Evolutionary conservation across 1,284 basidiomycete genomes (phyloP).

Genomic region (Boletus smithii): DNA sequence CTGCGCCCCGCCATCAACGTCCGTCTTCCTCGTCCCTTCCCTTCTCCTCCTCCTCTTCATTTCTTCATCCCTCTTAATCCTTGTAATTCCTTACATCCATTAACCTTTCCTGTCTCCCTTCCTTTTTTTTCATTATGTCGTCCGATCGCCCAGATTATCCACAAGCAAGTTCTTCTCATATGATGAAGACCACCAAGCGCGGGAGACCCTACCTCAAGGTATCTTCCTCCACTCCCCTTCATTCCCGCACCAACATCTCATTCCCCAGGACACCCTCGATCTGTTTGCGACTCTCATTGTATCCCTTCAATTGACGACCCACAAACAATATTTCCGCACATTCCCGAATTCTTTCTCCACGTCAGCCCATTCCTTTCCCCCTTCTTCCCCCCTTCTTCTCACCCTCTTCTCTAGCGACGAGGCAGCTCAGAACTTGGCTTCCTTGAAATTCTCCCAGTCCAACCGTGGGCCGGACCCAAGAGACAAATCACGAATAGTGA

Average conservation of each 20-base stretch:
- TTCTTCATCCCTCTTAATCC: conserved; percentile 19
- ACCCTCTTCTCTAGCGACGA: conserved; percentile 70
- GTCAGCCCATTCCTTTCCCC: conserved; percentile 44
- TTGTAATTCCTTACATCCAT: conserved; percentile 28
- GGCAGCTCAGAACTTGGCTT: conserved; percentile 89
- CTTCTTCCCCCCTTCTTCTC: conserved; percentile 14
- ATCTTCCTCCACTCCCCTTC: conserved; percentile 8
- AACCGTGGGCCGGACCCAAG: conserved; percentile 97
- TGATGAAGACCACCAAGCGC: conserved; percentile 96
- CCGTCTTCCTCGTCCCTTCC: conserved; percentile 31
- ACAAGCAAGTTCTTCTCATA: conserved; percentile 72
- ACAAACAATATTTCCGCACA: conserved; percentile 94
- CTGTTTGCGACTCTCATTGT: conserved; percentile 96
- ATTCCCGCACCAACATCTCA: not conserved
- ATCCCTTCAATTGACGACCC: conserved; percentile 83
- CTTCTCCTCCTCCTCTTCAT: conserved; percentile 26
- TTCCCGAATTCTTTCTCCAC: conserved; percentile 96
- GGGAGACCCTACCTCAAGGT: conserved; percentile 94
- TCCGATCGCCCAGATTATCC: conserved; percentile 36
- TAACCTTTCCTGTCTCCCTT: conserved; percentile 26
- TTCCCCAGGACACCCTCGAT: conserved; percentile 90
- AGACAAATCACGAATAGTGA: conserved; percentile 95
- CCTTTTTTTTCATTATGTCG: conserved; percentile 37
- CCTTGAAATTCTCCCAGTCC: conserved; percentile 98
- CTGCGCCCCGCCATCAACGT: conserved; percentile 26